Evolutionary conservation across 495 filamentous ascomycete genomes (phyloP).

Genomic region (Parathielavia hyrcaniae): DNA sequence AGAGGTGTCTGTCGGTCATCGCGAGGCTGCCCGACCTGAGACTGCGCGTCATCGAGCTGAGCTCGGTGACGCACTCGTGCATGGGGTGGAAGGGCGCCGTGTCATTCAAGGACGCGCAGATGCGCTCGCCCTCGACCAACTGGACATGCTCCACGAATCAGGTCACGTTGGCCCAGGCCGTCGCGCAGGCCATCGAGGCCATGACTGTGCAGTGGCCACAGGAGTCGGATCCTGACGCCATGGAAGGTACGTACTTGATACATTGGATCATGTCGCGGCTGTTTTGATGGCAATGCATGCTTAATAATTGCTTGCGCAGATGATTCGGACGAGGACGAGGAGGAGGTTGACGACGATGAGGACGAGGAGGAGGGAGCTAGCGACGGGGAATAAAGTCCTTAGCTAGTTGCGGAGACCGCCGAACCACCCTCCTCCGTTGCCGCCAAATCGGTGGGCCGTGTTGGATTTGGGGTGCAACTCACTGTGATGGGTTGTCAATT

Average conservation of each 20-base stretch:
- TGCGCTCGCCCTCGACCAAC: not conserved
- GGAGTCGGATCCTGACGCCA: not conserved
- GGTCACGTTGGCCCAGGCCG: conserved; percentile 5
- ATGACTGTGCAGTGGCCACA: not conserved
- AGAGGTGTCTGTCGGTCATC: conserved; percentile 17
- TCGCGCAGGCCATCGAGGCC: not conserved
- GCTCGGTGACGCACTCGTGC: not conserved
- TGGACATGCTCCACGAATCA: conserved; percentile 3
- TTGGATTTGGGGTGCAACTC: not conserved
- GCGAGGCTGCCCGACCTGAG: conserved; percentile 12
- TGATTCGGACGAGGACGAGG: conserved; percentile 13
- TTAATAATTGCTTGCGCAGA: not conserved
- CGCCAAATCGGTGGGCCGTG: not conserved
- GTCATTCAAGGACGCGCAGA: not conserved
- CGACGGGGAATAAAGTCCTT: not conserved
- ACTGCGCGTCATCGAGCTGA: conserved; percentile 10
- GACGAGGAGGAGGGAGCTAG: not conserved
- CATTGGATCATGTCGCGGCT: not conserved
- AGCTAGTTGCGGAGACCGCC: not conserved
- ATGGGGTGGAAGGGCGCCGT: not conserved
- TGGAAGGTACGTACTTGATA: conserved; percentile 10
- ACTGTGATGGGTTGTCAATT: no score
- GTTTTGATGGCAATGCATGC: not conserved
- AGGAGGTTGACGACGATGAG: conserved; percentile 13
- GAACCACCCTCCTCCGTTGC: no score